Percentiles rank a stretch among this genome's conserved stretches.
Evolutionary conservation across 2,329 filamentous ascomycete species (phyloP).

Genomic region (Cladobotryum mycophilum): DNA sequence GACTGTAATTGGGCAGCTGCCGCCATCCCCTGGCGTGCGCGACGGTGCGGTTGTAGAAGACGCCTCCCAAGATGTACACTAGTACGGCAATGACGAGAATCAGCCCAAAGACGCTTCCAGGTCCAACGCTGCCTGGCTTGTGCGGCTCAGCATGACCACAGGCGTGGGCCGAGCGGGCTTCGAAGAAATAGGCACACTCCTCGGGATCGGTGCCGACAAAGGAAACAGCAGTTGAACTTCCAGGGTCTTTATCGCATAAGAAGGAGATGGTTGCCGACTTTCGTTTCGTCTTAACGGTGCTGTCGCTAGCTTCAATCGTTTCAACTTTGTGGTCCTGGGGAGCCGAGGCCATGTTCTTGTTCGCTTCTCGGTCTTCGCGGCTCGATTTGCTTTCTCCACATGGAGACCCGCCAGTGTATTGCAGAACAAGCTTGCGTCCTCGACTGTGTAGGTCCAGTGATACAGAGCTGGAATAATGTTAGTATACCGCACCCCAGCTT

Average conservation of each 20-base stretch:
- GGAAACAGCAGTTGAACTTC: slow-evolving; percentile 63
- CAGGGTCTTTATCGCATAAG: slow-evolving; percentile 80
- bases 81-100: slow-evolving; percentile 71
- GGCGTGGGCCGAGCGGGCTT: slow-evolving; percentile 77
- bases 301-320: slow-evolving; percentile 27
- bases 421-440: slow-evolving; percentile 68
- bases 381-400: slow-evolving; percentile 48
- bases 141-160: slow-evolving; percentile 64
- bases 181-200: slow-evolving; percentile 93
- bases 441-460: slow-evolving; percentile 50
- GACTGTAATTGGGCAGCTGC: slow-evolving; percentile 86
- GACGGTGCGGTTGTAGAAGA: slow-evolving; percentile 92
- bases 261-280: slow-evolving; percentile 90
- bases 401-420: slow-evolving; percentile 71
- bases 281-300: slow-evolving; percentile 31
- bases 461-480: slow-evolving; percentile 31
- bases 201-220: slow-evolving; percentile 82
- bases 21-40: slow-evolving; percentile 92
- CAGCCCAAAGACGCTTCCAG: slow-evolving; percentile 78
- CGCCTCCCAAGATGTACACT: slow-evolving; percentile 86
- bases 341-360: background rate
- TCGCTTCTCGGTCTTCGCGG: slow-evolving; percentile 22
- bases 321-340: slow-evolving; percentile 12
- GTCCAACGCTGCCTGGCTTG: slow-evolving; percentile 63
- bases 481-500: background rate